Base-by-base conservation (phyloP, 495 filamentous ascomycete genomes). In the Aspergillus mulundensis region DNA sequence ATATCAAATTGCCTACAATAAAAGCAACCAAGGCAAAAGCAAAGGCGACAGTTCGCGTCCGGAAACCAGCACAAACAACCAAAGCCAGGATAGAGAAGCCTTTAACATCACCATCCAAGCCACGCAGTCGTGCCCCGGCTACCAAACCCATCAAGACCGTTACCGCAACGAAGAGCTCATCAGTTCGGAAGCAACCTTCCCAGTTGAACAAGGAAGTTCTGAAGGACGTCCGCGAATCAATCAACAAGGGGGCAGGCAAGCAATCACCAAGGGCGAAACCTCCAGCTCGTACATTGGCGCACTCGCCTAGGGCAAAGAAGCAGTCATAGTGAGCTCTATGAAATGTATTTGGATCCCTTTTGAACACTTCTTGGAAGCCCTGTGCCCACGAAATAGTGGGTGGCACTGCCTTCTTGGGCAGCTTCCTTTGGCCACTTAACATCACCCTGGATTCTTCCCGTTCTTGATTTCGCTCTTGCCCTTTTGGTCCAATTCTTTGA, bases 61-160 rank as follows among this genome's bases (percentile, higher is more conserved):
- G 55, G 45, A 62, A 56, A 21, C 50, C 56, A 20, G 23, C 54
- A 41, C 43, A 53, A 47, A 53, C 45, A 7, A 36, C 49, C 8
- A 54, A 56, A 25, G 43, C 59, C 8, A 58, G 54, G 36, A 21
- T 45, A 11, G 32, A 46, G 12, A 62, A 49, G 45, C 49, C 41
- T 15, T 44, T 30, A 16, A 53, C 36, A 49, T 45, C 40, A 57
- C 44, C 61, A 28, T 58, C 65, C 14, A 60, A 62, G 36, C 61
- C 69, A 30, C 73, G 66, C 32, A 66, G 67, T 3, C 67, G 66
- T n/a, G 71, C 69, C n/a, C 58, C 63, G 16, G 64, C 63, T 34
- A 71, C 72, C 25, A 72, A 71, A 56, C 61, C 65, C 18, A 67
- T 64, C 20, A 67, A 72, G 42, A 67, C 72, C 20, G 53, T 68